A percentile compares a stretch with the other conserved stretches of the same genome.
phyloP scores from a whole-genome alignment of 768 basidiomycete genomes.

The Tulasnella sp. region DNA sequence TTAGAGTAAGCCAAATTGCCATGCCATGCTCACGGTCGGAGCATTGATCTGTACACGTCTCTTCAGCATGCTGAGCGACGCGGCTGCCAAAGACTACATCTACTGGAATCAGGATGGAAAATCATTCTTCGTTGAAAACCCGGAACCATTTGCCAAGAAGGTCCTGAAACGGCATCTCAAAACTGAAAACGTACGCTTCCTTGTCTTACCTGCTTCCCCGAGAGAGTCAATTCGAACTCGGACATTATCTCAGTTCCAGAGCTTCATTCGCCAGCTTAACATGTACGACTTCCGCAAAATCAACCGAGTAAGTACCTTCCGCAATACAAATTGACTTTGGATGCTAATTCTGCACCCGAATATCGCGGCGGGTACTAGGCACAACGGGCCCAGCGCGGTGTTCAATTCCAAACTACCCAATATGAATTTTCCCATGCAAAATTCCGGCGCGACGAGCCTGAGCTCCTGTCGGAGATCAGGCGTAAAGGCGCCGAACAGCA shows the following conservation, averaged over 20 bases:
- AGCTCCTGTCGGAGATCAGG: constrained; percentile 80
- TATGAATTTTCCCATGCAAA: constrained; percentile 79
- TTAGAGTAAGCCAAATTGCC: neutral
- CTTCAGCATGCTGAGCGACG: neutral
- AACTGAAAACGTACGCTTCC: neutral
- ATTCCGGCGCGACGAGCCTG: constrained; percentile 73
- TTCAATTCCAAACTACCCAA: constrained; percentile 72
- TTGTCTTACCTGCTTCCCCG: neutral
- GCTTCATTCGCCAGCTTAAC: constrained; percentile 91
- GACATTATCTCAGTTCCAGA: constrained; percentile 64
- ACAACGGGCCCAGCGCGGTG: constrained; percentile 69
- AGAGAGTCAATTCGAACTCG: neutral
- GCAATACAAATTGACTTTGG: neutral
- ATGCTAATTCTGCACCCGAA: neutral
- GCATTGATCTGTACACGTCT: neutral
- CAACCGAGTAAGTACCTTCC: constrained; percentile 12
- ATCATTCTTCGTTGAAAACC: neutral
- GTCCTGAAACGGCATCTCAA: neutral
- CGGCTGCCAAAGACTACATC: neutral
- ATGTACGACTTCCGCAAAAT: constrained; percentile 89
- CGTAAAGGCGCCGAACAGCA: constrained; percentile 65
- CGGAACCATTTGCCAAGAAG: neutral
- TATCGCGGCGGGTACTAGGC: constrained; percentile 54
- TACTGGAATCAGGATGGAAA: neutral
- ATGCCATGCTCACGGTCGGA: neutral